Base-by-base conservation (phyloP, 306 rosid genomes). In the Hippophae gyantsensis region DNA sequence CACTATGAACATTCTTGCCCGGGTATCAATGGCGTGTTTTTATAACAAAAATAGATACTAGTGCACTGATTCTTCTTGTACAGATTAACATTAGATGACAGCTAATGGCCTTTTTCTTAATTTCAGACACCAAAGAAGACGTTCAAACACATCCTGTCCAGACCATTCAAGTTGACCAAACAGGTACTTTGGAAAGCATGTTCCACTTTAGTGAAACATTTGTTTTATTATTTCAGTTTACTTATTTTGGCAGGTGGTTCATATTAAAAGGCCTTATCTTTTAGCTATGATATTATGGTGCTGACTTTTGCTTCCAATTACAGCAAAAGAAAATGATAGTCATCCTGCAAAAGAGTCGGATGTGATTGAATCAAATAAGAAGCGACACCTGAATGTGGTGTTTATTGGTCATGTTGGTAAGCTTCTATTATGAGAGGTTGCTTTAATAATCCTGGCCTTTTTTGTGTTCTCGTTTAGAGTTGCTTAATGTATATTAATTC, bases 331-430 rank as follows among this genome's bases (percentile, higher is more conserved):
- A 50, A 85, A 85, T 78, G 84, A 71, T 57, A 13, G 61, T 52
- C 45, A 67, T 43, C 5, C 69, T 25, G 51, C 43, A 42, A 81
- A 58, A 56, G 75, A 67, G 8, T 56, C 18, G 18, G 84, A 64
- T 2, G 82, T 63, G 67, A 46, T 1, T n/a, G 88, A 72, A 56
- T 9, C 26, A 63, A 14, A 62, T 10, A 55, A 59, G 70, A 93
- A 84, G 86, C 76, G 95, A 41, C 99, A 88, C 68, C 69, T 93
- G 77, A 93, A 93, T 67, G 97, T 79, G 49, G 99, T 93, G 38
- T 93, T 93, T 52, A 93, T 93, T 68, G 99, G 97, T 18, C 99
- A 93, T 56, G 99, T 93, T 11, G 99, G 99, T 93, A 69, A 63
- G 98, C 38, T 32, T 32, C 38, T 32, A 4, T 32, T 32, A 32